Base-by-base conservation (phyloP, 83 land plant species). In the Isoetes engelmannii region DNA sequence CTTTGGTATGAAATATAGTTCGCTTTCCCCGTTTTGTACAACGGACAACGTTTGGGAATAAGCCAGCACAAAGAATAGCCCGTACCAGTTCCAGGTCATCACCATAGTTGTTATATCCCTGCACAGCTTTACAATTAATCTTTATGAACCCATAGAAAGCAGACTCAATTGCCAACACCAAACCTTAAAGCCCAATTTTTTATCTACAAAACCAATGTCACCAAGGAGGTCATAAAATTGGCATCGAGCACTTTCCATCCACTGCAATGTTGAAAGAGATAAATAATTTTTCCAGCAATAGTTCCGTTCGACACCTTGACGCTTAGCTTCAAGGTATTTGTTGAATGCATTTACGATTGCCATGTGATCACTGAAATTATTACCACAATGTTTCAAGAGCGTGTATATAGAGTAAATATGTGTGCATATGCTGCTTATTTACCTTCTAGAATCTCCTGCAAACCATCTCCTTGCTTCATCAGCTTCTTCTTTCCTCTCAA, bases 361-460 rank as follows among this genome's bases (percentile, higher is more conserved):
- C 17, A 94, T 83, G 68, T 94, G 98, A 74, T 94, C 98, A 81
- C 98, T 94, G 84, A 54, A 76, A 19, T 3, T 57, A 63, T 20
- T 12, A 44, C 7, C 9, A 44, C 49, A 67, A n/a, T n/a, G n/a
- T n/a, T n/a, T n/a, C n/a, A n/a, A n/a, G n/a, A n/a, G n/a, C n/a
- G n/a, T n/a, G n/a, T n/a, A n/a, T n/a, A n/a, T n/a, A n/a, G n/a
- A n/a, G n/a, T n/a, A n/a, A n/a, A n/a, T n/a, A n/a, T n/a, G n/a
- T n/a, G n/a, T n/a, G n/a, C n/a, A n/a, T n/a, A n/a, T n/a, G n/a
- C n/a, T n/a, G n/a, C n/a, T n/a, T n/a, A n/a, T n/a, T 57, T 9
- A 90, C 99, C 99, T 94, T 85, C 80, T 85, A 45, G 99, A 90
- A 70, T 94, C 96, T 63, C 89, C 90, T 65, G 99, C 97, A 80